A percentile compares a stretch with the other conserved stretches of the same genome.
These are phyloP conservation scores for Pleodorina starrii DNA, from an alignment of 139 green algal species.

Conservation along the genomic window DNA sequence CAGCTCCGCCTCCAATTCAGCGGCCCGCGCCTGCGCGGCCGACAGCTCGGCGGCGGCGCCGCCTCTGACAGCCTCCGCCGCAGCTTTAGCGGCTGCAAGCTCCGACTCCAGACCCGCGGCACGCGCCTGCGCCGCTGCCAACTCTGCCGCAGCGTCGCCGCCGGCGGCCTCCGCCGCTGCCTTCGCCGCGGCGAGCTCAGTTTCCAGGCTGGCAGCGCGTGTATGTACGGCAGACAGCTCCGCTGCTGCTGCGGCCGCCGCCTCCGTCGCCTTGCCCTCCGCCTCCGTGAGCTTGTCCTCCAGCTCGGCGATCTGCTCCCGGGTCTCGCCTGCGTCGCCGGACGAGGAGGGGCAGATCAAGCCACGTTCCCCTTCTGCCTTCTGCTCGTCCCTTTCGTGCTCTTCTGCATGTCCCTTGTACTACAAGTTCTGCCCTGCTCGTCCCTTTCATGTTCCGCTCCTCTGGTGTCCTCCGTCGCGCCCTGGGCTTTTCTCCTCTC, in stretches of 20 bases:
- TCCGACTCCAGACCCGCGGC: neutral
- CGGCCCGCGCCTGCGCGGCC: neutral
- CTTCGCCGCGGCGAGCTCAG: neutral
- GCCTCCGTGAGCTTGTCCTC: slow-evolving; percentile 25
- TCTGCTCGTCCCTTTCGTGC: no score
- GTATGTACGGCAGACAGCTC: neutral
- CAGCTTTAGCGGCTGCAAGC: neutral
- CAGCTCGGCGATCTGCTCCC: slow-evolving; percentile 34
- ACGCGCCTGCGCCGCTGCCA: neutral
- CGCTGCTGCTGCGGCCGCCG: neutral
- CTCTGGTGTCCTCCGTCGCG: no score
- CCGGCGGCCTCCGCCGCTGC: neutral
- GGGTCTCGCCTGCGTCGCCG: slow-evolving; percentile 7
- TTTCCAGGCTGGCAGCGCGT: neutral
- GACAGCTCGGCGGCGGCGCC: neutral
- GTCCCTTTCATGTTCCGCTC: no score
- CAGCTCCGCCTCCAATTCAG: no score
- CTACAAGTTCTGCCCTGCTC: no score
- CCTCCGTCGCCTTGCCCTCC: neutral
- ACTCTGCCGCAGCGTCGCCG: neutral
- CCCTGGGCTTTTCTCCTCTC: no score
- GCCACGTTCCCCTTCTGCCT: no score
- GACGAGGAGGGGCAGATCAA: no score
- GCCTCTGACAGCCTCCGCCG: neutral
- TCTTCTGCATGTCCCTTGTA: no score